phyloP scores from a whole-genome alignment of 2,329 filamentous ascomycete species.

The Hortaea sp. region DNA sequence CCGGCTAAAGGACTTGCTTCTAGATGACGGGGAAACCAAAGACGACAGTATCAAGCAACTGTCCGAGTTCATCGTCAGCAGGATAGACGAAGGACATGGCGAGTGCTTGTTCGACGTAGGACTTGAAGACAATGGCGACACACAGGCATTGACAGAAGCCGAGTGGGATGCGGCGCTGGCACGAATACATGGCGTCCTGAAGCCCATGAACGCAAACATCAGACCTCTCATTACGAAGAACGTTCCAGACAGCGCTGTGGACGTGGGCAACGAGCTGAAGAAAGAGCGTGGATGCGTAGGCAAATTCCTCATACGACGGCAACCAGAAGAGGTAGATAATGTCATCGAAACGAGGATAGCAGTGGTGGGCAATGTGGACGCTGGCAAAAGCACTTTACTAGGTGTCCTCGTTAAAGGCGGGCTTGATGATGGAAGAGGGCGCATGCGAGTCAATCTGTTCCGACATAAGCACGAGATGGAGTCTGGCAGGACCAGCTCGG shows the following conservation, averaged over 20 bases:
- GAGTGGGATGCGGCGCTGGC: conserved; percentile 67
- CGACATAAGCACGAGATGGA: conserved; percentile 97
- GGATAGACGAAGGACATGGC: conserved; percentile 73
- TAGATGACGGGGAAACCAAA: conserved; percentile 40
- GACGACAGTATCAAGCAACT: conserved; percentile 56
- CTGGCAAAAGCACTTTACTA: conserved; percentile 91
- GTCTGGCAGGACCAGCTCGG: conserved; percentile 86
- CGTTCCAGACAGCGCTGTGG: conserved; percentile 60
- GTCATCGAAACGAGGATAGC: conserved; percentile 94
- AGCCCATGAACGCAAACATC: conserved; percentile 60
- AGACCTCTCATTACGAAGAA: conserved; percentile 82
- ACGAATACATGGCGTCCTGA: conserved; percentile 56
- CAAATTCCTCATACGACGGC: conserved; percentile 74
- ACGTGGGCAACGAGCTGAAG: conserved; percentile 51
- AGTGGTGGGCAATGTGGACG: conserved; percentile 95
- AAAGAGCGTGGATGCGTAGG: conserved; percentile 69
- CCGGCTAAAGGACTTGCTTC: conserved; percentile 65
- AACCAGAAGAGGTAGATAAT: conserved; percentile 65
- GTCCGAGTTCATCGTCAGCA: conserved; percentile 52
- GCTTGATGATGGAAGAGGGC: conserved; percentile 87
- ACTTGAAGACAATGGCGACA: conserved; percentile 78
- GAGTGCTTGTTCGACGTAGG: conserved; percentile 89
- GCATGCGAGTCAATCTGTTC: conserved; percentile 90
- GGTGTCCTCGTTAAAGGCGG: conserved; percentile 93
- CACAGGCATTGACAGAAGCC: conserved; percentile 62